These are phyloP conservation scores for Talinum fruticosum DNA, from an alignment of 148 eudicot species.

Conservation along the genomic window DNA sequence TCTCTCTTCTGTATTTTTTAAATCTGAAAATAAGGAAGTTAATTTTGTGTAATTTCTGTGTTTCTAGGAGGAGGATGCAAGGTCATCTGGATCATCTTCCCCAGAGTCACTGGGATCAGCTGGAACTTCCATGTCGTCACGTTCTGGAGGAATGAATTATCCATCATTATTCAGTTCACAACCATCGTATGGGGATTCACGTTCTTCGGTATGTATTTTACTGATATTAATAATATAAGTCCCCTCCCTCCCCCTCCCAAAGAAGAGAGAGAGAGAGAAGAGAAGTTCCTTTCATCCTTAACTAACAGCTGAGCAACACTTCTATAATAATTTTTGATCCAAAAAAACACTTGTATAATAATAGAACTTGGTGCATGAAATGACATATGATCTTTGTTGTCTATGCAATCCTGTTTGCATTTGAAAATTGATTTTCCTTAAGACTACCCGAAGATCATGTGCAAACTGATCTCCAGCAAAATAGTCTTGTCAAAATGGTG, in stretches of 20 bases:
- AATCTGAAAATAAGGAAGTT: neutral
- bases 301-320: neutral
- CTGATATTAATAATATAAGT: neutral
- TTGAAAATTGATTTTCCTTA: neutral
- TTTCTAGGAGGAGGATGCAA: constrained; percentile 71
- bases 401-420: neutral
- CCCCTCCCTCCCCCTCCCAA: neutral
- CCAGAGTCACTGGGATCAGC: constrained; percentile 90
- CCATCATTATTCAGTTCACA: constrained; percentile 93
- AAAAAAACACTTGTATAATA: neutral
- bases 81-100: constrained; percentile 91
- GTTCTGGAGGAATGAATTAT: constrained; percentile 97
- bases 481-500: neutral
- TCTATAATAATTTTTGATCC: neutral
- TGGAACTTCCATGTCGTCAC: constrained; percentile 96
- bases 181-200: constrained; percentile 70
- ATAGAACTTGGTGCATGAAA: neutral
- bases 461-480: neutral
- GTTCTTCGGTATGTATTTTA: constrained; percentile 48
- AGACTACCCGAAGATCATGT: neutral
- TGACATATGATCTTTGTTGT: neutral
- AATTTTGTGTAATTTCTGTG: neutral
- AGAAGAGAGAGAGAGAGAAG: too few relatives aligned
- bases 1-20: neutral
- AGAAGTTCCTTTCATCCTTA: neutral